Base-by-base conservation (phyloP, 345 rosid species). In the Gossypium arboreum region DNA sequence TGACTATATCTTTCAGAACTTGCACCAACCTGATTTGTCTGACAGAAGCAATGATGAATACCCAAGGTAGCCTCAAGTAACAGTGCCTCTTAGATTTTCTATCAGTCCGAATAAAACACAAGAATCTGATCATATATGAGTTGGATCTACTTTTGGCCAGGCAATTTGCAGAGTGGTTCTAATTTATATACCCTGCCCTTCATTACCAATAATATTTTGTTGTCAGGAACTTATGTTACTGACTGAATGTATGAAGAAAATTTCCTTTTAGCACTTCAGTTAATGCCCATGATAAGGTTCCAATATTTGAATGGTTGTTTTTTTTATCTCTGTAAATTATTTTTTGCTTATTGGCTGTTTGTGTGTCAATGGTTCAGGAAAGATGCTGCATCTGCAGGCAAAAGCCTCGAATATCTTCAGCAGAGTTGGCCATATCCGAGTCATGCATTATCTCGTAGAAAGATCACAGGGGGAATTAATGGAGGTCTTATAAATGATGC, bases 401-500 rank as follows among this genome's bases (percentile, higher is more conserved):
- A 85, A 79, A 80, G 78, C 76, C 79, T 69, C 41, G 80, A 85
- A 80, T 92, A 83, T 83, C 84, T 72, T 76, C 94, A 87, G 68
- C 90, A 87, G 71, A 85, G 82, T 78, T 84, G 73, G 77, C 81
- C 86, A 73, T 81, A 79, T 78, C 75, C 83, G 68, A 88, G 82
- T 74, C 97, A 94, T 75, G 87, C 83, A 13, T 81, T 88, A 82
- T 87, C 91, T 84, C 91, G 92, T 73, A 94, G 91, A 81, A 89
- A 85, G 85, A 87, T 92, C 78, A 89, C 88, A 3, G 91, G 98
- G 58, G 97, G 97, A 79, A 86, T 92, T 73, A 90, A 89, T 73
- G 98, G 98, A 76, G 95, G 97, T 64, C 83, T 94, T 44, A 84
- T 94, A 78, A 91, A 86, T 79, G 87, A 89, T 68, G 87, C 80